Percentiles rank a stretch among this genome's conserved stretches.
These are phyloP conservation scores for Chloris gayana DNA, from an alignment of 176 grass and related monocot species.

Conservation along the genomic window DNA sequence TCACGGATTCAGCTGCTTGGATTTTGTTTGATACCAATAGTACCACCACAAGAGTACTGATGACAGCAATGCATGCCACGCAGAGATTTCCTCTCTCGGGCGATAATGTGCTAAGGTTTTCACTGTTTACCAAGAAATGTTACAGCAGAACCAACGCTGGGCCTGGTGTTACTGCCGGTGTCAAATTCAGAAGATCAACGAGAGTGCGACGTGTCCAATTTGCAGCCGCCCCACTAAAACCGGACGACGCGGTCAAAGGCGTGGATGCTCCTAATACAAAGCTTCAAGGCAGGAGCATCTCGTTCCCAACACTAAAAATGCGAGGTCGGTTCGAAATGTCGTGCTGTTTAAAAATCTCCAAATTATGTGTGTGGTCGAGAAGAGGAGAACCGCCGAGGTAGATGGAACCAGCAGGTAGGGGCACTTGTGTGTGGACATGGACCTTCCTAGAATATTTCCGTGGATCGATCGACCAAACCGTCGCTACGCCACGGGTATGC, in stretches of 20 bases:
- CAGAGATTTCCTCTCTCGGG: background rate
- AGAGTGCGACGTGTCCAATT: conserved; percentile 22
- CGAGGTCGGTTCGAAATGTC: conserved; percentile 23
- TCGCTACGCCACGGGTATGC: background rate
- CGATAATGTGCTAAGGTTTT: background rate
- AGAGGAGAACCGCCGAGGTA: background rate
- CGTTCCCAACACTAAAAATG: conserved; percentile 1
- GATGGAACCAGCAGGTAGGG: background rate
- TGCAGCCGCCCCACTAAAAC: conserved; percentile 39
- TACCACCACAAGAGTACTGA: background rate
- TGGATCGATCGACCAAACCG: background rate
- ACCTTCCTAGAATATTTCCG: conserved; percentile 15
- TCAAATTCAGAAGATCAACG: background rate
- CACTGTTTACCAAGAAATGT: background rate
- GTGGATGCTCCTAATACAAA: conserved; percentile 31
- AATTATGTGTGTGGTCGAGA: background rate
- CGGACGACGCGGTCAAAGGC: background rate
- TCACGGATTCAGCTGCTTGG: background rate
- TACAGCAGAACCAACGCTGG: background rate
- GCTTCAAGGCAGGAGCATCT: conserved; percentile 44
- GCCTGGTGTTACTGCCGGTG: background rate
- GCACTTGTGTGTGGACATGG: conserved; percentile 5
- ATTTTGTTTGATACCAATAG: background rate
- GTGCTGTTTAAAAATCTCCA: background rate
- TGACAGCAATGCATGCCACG: background rate